A percentile compares a stretch with the other conserved stretches of the same genome.
phyloP scores from a whole-genome alignment of 2,329 filamentous ascomycete genomes.

The Nemania sp. region DNA sequence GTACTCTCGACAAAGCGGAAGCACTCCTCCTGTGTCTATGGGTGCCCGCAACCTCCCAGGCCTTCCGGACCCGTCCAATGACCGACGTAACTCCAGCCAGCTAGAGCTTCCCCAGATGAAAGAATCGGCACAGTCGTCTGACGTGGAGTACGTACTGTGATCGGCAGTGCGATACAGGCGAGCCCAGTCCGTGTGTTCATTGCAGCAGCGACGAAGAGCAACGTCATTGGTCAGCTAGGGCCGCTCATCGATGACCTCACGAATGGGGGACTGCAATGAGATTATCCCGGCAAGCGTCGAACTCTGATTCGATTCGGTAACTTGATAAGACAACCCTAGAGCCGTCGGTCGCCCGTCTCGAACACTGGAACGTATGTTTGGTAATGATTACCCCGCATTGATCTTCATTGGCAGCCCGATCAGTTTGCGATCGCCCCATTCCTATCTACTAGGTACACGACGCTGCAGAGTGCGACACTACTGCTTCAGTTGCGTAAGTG shows the following conservation, averaged over 20 bases:
- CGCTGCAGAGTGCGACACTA: background rate
- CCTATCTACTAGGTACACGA: background rate
- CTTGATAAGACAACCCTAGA: background rate
- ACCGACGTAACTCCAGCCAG: background rate
- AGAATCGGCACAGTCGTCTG: background rate
- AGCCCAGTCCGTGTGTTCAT: background rate
- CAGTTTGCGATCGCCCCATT: slow-evolving; percentile 30
- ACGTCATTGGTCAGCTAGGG: slow-evolving; percentile 22
- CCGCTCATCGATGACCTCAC: slow-evolving; percentile 33
- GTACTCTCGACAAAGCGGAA: background rate
- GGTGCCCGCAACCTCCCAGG: background rate
- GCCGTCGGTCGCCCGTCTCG: background rate
- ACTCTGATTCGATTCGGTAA: slow-evolving; percentile 19
- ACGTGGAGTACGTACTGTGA: slow-evolving; percentile 11
- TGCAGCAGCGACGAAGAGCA: background rate
- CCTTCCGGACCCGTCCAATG: background rate
- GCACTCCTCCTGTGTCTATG: background rate
- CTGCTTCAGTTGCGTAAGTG: background rate
- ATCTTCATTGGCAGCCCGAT: slow-evolving; percentile 27
- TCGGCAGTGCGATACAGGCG: background rate
- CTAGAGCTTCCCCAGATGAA: slow-evolving; percentile 13
- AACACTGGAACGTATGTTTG: background rate
- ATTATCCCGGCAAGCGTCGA: slow-evolving; percentile 24
- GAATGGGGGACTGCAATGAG: slow-evolving; percentile 27
- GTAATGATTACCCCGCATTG: slow-evolving; percentile 34